phyloP scores from a whole-genome alignment of 1,139 yeast species.

The Hemisphaericaspora xylofermentans region DNA sequence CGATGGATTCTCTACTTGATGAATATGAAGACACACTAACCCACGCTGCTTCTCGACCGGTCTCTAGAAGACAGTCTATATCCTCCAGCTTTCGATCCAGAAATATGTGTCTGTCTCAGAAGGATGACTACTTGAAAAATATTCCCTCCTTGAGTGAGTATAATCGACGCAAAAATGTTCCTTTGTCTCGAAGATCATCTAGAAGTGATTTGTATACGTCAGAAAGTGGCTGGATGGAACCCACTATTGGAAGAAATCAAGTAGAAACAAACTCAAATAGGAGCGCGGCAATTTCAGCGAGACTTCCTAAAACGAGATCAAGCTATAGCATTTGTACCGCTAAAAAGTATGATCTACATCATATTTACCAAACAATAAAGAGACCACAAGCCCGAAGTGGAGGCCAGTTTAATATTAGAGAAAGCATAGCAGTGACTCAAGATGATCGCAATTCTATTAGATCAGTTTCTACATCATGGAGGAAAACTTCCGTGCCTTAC shows the following conservation, averaged over 20 bases:
- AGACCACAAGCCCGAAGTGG: background rate
- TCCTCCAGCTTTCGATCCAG: conserved; percentile 23
- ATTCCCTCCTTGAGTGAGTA: conserved; percentile 42
- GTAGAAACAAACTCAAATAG: background rate
- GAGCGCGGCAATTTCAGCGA: background rate
- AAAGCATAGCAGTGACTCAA: background rate
- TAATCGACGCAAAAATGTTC: conserved; percentile 17
- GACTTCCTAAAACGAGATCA: conserved; percentile 27
- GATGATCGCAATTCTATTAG: background rate
- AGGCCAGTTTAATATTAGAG: background rate
- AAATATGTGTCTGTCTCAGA: conserved; percentile 3
- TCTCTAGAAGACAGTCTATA: conserved; percentile 29
- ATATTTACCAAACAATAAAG: conserved; percentile 12
- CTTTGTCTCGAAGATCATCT: conserved; percentile 27
- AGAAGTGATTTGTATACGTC: conserved; percentile 42
- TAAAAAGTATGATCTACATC: conserved; percentile 14
- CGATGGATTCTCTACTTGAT: conserved; percentile 54
- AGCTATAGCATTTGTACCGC: conserved; percentile 26
- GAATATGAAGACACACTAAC: conserved; percentile 48
- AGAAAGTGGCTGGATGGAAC: conserved; percentile 49
- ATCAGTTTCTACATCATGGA: background rate
- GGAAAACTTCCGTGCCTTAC: too few species aligned
- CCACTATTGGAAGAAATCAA: conserved; percentile 13
- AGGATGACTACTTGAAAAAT: conserved; percentile 16
- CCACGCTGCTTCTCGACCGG: conserved; percentile 29